A percentile compares a stretch with the other conserved stretches of the same genome.
Conservation (phyloP, 495 filamentous ascomycete species). For the Talaromyces trachyspermus region DNA sequence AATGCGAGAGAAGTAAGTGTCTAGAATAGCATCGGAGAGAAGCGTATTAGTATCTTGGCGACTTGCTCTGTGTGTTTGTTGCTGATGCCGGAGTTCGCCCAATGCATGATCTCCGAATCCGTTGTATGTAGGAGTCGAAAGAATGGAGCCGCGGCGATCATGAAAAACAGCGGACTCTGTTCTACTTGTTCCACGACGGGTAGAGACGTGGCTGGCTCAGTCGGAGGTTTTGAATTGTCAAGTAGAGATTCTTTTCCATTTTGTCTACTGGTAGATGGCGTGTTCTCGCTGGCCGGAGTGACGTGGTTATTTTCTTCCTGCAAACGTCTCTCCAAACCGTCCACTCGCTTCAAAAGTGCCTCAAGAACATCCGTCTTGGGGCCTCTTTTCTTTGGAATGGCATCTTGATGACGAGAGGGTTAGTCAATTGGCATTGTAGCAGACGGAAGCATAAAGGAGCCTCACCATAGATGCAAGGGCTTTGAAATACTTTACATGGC, state of each 20-base stretch:
- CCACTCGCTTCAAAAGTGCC: constrained; percentile 73
- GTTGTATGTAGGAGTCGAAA: constrained; percentile 1
- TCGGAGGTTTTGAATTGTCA: constrained; percentile 12
- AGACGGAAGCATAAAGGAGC: constrained; percentile 6
- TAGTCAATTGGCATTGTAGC: neutral
- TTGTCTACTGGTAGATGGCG: constrained; percentile 14
- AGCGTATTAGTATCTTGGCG: constrained; percentile 18
- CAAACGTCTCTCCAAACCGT: constrained; percentile 71
- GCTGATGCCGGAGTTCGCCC: neutral
- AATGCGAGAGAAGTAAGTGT: constrained; percentile 67
- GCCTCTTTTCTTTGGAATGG: constrained; percentile 79
- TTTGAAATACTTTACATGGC: constrained; percentile 82
- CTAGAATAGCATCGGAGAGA: constrained; percentile 54
- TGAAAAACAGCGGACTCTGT: neutral
- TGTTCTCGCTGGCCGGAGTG: constrained; percentile 29
- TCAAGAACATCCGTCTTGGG: constrained; percentile 86
- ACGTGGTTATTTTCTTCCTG: constrained; percentile 57
- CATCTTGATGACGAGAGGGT: constrained; percentile 45
- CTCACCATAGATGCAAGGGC: constrained; percentile 81
- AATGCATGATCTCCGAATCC: neutral
- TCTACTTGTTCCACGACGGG: neutral
- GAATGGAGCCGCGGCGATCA: constrained; percentile 1
- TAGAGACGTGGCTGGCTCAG: constrained; percentile 14
- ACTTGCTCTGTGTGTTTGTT: constrained; percentile 14
- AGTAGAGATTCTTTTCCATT: constrained; percentile 12